Base-by-base conservation (phyloP, 768 basidiomycete species). In the Hemileccinum rubropunctum region DNA sequence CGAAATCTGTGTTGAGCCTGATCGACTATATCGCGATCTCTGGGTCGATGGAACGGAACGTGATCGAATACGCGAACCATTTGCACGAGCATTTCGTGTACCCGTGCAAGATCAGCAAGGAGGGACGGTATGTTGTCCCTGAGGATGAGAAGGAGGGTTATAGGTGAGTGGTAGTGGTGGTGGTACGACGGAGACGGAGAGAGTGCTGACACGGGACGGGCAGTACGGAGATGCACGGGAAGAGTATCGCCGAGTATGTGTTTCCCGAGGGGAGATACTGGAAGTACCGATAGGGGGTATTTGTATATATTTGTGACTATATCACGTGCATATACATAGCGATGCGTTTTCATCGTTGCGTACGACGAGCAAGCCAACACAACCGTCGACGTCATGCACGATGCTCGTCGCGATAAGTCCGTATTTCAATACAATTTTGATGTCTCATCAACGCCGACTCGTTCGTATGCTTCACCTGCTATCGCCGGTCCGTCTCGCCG, bases 1-100 rank as follows among this genome's bases (percentile, higher is more conserved):
- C 5, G n/a, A n/a, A n/a, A 43, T 51, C 50, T 60, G 60, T 43
- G 53, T 56, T 39, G 44, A 87, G 87, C 48, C 70, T 95, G 59
- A 95, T 97, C 66, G 94, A 98, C 71, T 95, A 92, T 66, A 88
- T 97, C 56, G 80, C 80, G 48, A 75, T 97, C 45, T 92, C 91
- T 6, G 92, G 90, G 4, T 77, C 83, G 15, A 92, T 92, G 84
- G 92, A 95, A 58, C 81, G 87, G 50, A 95, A 95, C 68, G 92
- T 95, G 2, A 81, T 95, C 28, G 91, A 91, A 67, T 89, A 81
- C 54, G 84, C 84, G 39, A 81, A 90, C 62, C 93, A 95, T 65
- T 73, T 95, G 37, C 92, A 98, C 66, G 91, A 95, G 62, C 88
- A 95, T 66, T 98, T 95, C 70, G 72, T 84, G 37, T 81, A 82